Evolutionary conservation across 1,139 yeast species (phyloP).

Genomic region (Debaryomyces sp.): DNA sequence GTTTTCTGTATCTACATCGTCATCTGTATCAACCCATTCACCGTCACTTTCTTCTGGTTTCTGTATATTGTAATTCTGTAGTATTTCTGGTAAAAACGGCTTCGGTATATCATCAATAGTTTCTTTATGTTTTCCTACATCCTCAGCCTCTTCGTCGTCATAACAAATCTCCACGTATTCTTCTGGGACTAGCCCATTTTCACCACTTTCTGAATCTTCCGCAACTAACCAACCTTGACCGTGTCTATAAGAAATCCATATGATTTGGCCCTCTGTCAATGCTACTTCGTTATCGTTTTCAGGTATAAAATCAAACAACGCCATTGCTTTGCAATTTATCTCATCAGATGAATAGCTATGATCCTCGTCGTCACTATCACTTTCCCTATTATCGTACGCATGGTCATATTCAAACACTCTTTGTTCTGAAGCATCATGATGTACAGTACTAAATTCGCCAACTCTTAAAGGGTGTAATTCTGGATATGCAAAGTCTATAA

Average conservation of each 20-base stretch:
- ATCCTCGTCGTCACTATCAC: slow-evolving; percentile 20
- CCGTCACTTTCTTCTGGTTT: slow-evolving; percentile 25
- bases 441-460: slow-evolving; percentile 40
- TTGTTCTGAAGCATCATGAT: slow-evolving; percentile 11
- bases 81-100: slow-evolving; percentile 49
- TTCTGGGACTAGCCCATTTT: slow-evolving; percentile 94
- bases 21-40: slow-evolving; percentile 44
- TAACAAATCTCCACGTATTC: slow-evolving; percentile 74
- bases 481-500: slow-evolving; percentile 81
- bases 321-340: slow-evolving; percentile 66
- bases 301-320: slow-evolving; percentile 85
- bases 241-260: slow-evolving; percentile 87
- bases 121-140: slow-evolving; percentile 8
- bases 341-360: slow-evolving; percentile 32
- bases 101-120: slow-evolving; percentile 41
- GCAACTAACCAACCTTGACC: slow-evolving; percentile 99
- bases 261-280: slow-evolving; percentile 75
- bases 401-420: slow-evolving; percentile 11
- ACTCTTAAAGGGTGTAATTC: slow-evolving; percentile 65
- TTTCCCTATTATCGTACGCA: slow-evolving; percentile 10
- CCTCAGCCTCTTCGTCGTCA: slow-evolving; percentile 23
- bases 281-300: slow-evolving; percentile 93
- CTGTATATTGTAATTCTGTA: slow-evolving; percentile 22
- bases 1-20: slow-evolving; percentile 15
- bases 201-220: slow-evolving; percentile 74